phyloP scores from a whole-genome alignment of 352 stramenopile genomes.

The Elongisporangium anandrum region DNA sequence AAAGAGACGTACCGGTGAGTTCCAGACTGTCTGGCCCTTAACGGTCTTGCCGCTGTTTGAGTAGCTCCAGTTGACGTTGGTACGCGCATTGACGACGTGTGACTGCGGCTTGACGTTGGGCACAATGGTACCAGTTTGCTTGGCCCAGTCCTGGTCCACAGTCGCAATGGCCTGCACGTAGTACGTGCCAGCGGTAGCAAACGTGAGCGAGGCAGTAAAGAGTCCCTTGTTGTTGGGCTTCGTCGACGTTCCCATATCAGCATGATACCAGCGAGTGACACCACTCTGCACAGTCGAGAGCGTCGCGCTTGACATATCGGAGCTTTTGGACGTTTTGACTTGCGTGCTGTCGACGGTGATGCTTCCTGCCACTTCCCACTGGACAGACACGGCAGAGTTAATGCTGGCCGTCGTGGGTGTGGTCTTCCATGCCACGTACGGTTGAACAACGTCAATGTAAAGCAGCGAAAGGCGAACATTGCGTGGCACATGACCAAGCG shows the following conservation, averaged over 20 bases:
- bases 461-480: constrained; percentile 92
- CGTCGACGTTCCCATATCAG: constrained; percentile 28
- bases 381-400: constrained; percentile 16
- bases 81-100: constrained; percentile 71
- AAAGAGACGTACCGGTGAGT: constrained; percentile 24
- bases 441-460: constrained; percentile 91
- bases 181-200: constrained; percentile 36
- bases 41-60: constrained; percentile 51
- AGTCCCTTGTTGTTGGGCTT: constrained; percentile 53
- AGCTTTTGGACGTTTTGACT: constrained; percentile 38
- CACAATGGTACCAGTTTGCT: constrained; percentile 34
- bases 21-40: constrained; percentile 46
- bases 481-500: constrained; percentile 89
- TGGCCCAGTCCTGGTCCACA: constrained; percentile 63
- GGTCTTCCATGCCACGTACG: constrained; percentile 77
- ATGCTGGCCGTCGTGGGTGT: constrained; percentile 3
- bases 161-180: constrained; percentile 54
- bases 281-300: constrained; percentile 31
- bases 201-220: constrained; percentile 34
- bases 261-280: constrained; percentile 62
- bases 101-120: constrained; percentile 60
- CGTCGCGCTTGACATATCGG: constrained; percentile 17
- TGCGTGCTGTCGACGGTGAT: constrained; percentile 61
- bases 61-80: constrained; percentile 47
- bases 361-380: constrained; percentile 53